Conservation (phyloP, 1,139 yeast genomes). For the Debaryomycetaceae sp. region DNA sequence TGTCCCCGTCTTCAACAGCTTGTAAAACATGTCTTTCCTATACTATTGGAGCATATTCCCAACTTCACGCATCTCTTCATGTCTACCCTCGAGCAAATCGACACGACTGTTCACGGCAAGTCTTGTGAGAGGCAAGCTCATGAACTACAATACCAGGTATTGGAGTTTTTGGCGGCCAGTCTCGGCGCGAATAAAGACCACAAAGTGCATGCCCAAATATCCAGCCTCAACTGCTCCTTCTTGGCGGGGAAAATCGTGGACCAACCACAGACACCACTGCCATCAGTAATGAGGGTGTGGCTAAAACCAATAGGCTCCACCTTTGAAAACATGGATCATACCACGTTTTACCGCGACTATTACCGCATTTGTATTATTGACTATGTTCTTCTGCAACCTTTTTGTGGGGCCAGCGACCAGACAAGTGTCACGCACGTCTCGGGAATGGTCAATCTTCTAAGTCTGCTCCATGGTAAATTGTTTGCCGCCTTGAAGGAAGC, state of each 20-base stretch:
- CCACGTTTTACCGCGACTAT: slow-evolving; percentile 7
- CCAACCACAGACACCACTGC: neutral
- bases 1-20: slow-evolving; percentile 3
- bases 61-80: neutral
- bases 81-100: neutral
- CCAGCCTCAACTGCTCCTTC: slow-evolving; percentile 1
- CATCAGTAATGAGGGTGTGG: no score
- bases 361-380: slow-evolving; percentile 6
- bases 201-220: neutral
- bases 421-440: neutral
- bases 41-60: neutral
- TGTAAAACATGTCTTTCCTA: slow-evolving; percentile 5
- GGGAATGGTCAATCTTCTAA: neutral
- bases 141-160: slow-evolving; percentile 3
- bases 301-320: no score
- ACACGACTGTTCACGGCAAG: neutral
- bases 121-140: neutral
- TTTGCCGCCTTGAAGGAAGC: neutral
- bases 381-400: slow-evolving; percentile 3
- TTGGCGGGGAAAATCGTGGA: neutral
- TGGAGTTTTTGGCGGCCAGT: slow-evolving; percentile 3
- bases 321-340: no score
- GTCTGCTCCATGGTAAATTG: neutral
- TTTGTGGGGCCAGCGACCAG: neutral
- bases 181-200: neutral